Conservation (phyloP, 176 grass and related monocot species). For the Oryza longistaminata region DNA sequence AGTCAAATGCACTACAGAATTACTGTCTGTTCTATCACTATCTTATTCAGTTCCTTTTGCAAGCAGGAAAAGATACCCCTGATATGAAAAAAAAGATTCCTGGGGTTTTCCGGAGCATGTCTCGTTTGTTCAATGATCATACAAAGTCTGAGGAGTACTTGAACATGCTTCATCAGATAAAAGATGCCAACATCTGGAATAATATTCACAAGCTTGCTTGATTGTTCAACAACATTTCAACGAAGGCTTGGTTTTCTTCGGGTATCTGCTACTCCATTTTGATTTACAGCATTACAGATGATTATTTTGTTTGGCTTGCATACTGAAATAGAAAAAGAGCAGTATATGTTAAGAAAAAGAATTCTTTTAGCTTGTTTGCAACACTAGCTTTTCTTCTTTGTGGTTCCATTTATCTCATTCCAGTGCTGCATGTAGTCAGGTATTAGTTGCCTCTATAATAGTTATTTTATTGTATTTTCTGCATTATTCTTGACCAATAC, state of each 20-base stretch:
- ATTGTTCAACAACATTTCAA: conserved; percentile 61
- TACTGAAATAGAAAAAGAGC: conserved; percentile 15
- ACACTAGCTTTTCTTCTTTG: neutral
- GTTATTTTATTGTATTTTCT: neutral
- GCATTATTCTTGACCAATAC: neutral
- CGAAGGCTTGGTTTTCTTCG: conserved; percentile 75
- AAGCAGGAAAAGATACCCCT: conserved; percentile 84
- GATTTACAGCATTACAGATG: neutral
- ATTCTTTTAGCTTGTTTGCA: neutral
- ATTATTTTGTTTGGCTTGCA: conserved; percentile 15
- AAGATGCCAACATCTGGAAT: conserved; percentile 88
- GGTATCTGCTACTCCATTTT: conserved; percentile 50
- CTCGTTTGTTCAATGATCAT: conserved; percentile 85
- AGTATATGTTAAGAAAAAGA: conserved; percentile 26
- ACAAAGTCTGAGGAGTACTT: conserved; percentile 84
- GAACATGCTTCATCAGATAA: conserved; percentile 81
- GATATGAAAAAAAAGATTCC: conserved; percentile 82
- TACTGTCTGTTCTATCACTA: conserved; percentile 30
- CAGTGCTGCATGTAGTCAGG: neutral
- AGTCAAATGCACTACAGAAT: neutral
- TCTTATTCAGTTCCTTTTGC: conserved; percentile 41
- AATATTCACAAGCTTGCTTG: conserved; percentile 68
- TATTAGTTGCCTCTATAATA: neutral
- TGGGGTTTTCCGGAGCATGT: conserved; percentile 84
- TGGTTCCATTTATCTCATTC: neutral